These are phyloP conservation scores for Antitrichia curtipendula DNA, from an alignment of 225 moss, liverwort and hornwort genomes.

Conservation along the genomic window DNA sequence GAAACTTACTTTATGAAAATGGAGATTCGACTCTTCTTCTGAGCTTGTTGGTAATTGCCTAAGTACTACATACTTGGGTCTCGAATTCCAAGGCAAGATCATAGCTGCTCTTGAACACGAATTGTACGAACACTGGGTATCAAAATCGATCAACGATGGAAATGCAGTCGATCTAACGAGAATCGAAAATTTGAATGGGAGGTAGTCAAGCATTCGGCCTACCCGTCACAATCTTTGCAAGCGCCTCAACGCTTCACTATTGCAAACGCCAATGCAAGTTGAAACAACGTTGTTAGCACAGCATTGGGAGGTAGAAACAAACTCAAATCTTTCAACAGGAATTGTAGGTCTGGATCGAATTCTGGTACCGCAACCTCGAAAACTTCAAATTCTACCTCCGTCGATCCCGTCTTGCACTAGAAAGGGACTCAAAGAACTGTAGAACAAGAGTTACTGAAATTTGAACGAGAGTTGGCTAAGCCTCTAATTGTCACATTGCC, in stretches of 20 bases:
- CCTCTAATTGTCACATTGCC: background rate
- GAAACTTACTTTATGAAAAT: background rate
- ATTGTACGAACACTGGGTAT: background rate
- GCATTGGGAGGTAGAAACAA: background rate
- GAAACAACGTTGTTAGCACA: background rate
- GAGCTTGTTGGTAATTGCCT: background rate
- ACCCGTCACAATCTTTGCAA: background rate
- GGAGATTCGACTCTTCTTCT: background rate
- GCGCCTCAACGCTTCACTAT: background rate
- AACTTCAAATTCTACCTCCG: background rate
- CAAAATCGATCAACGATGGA: background rate
- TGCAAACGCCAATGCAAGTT: background rate
- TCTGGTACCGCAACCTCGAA: background rate
- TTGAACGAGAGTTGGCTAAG: background rate
- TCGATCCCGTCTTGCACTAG: background rate
- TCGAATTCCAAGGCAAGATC: background rate
- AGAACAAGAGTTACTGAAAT: background rate
- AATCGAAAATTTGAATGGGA: background rate
- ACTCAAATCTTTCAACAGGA: background rate
- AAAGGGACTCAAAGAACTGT: no score
- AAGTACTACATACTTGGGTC: background rate
- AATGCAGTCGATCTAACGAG: background rate
- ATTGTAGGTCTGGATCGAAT: background rate
- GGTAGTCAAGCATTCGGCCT: background rate
- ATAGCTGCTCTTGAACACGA: background rate